These are phyloP conservation scores for Ustilago trichophora DNA, from an alignment of 1,284 basidiomycete genomes.

Conservation along the genomic window DNA sequence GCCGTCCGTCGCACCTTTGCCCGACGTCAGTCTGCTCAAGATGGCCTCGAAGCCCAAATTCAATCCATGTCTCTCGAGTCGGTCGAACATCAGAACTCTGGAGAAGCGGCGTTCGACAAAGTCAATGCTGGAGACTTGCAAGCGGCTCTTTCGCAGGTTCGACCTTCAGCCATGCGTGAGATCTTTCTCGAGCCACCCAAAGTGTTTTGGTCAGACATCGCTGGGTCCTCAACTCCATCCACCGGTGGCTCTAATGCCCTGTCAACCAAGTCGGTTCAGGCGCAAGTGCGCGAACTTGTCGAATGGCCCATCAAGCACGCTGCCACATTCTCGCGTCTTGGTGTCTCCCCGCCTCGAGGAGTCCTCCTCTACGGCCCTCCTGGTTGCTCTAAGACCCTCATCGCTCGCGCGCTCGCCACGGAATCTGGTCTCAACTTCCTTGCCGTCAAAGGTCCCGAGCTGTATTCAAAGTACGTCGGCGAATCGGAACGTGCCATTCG, in stretches of 20 bases:
- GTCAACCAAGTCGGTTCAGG: slow-evolving; percentile 51
- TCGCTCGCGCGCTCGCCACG: slow-evolving; percentile 90
- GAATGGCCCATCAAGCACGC: slow-evolving; percentile 94
- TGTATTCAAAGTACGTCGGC: slow-evolving; percentile 95
- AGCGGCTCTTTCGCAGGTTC: slow-evolving; percentile 78
- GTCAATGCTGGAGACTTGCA: slow-evolving; percentile 73
- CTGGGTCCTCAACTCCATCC: slow-evolving; percentile 37
- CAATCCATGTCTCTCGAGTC: slow-evolving; percentile 33
- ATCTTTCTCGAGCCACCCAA: slow-evolving; percentile 86
- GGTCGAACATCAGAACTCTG: background rate
- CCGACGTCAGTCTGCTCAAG: slow-evolving; percentile 6
- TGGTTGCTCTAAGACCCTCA: slow-evolving; percentile 94
- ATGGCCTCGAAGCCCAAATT: slow-evolving; percentile 28
- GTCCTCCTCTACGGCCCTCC: slow-evolving; percentile 95
- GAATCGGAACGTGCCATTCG: slow-evolving; percentile 94
- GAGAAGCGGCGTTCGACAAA: slow-evolving; percentile 9
- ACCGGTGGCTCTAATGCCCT: slow-evolving; percentile 23
- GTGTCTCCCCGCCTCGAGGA: slow-evolving; percentile 87
- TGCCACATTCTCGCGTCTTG: slow-evolving; percentile 84
- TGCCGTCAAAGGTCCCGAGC: slow-evolving; percentile 97
- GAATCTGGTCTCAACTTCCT: slow-evolving; percentile 97
- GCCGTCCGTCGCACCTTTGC: slow-evolving; percentile 78
- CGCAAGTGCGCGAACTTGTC: slow-evolving; percentile 58
- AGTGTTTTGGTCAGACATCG: slow-evolving; percentile 84
- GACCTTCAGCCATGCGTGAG: slow-evolving; percentile 93